A percentile compares a stretch with the other conserved stretches of the same genome.
Conservation (phyloP, 495 filamentous ascomycete genomes). For the Penicillium silybi region DNA sequence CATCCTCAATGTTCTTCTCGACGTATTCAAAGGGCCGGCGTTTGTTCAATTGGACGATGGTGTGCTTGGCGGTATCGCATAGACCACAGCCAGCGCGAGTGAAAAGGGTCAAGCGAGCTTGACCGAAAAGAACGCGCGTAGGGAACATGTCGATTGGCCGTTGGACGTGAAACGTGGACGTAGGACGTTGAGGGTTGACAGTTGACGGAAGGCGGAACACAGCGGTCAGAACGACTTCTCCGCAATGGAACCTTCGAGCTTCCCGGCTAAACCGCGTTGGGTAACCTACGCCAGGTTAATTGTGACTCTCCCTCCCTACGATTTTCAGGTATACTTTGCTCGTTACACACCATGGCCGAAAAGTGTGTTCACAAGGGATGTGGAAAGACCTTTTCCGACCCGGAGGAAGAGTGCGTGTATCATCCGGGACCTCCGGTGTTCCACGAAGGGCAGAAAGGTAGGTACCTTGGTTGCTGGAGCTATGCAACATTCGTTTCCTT, state of each 20-base stretch:
- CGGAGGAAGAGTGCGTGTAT: slow-evolving; percentile 81
- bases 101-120: slow-evolving; percentile 75
- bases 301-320: neutral
- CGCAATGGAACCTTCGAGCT: slow-evolving; percentile 49
- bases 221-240: slow-evolving; percentile 13
- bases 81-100: slow-evolving; percentile 75
- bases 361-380: slow-evolving; percentile 98
- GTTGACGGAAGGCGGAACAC: neutral
- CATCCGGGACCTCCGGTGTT: slow-evolving; percentile 94
- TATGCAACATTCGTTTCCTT: slow-evolving; percentile 4
- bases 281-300: slow-evolving; percentile 12
- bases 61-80: slow-evolving; percentile 70
- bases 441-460: slow-evolving; percentile 99
- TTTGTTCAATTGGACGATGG: slow-evolving; percentile 67
- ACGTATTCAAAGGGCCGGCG: slow-evolving; percentile 65
- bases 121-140: slow-evolving; percentile 42
- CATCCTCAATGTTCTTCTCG: slow-evolving; percentile 75
- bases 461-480: slow-evolving; percentile 38
- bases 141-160: slow-evolving; percentile 29
- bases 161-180: neutral
- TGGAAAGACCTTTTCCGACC: slow-evolving; percentile 80
- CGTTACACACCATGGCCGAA: slow-evolving; percentile 58
- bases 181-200: neutral
- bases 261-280: slow-evolving; percentile 36
- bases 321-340: neutral